A percentile compares a stretch with the other conserved stretches of the same genome.
Conservation (phyloP, 129 eudicot species). For the Deinandra increscens region DNA sequence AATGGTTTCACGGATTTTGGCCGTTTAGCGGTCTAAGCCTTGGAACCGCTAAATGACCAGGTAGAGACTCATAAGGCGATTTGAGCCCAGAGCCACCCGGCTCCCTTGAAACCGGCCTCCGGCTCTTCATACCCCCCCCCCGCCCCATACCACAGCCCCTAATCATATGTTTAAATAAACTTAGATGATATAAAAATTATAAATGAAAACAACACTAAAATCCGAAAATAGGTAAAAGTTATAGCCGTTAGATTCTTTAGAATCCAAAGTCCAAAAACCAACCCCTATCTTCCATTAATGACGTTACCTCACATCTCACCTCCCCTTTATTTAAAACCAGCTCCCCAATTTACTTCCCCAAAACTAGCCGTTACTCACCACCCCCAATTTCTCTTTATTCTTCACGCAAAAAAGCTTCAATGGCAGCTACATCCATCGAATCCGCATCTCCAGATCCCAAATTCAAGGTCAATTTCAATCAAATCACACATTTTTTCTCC, state of each 20-base stretch:
- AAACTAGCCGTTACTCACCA: constrained; percentile 67
- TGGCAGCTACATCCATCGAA: constrained; percentile 61
- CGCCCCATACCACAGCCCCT: no score
- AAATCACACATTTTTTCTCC: neutral
- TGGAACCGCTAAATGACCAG: no score
- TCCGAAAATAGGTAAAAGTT: neutral
- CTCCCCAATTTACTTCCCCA: neutral
- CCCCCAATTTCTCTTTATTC: constrained; percentile 24
- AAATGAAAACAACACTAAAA: neutral
- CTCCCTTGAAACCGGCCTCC: no score
- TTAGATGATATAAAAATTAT: no score
- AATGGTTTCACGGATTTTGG: no score
- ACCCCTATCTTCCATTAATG: constrained; percentile 20
- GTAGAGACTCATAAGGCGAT: no score
- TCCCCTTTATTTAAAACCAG: constrained; percentile 22
- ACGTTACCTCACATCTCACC: constrained; percentile 34
- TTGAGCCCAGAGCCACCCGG: no score
- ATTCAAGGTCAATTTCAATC: constrained; percentile 42
- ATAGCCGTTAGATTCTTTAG: constrained; percentile 33
- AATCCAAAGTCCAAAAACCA: constrained; percentile 20
- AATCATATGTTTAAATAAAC: no score
- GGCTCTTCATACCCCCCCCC: no score
- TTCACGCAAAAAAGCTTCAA: constrained; percentile 39
- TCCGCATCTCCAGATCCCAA: constrained; percentile 56
- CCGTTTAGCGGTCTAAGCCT: no score